Percentiles rank a stretch among this genome's conserved stretches.
Conservation (phyloP, 2,329 filamentous ascomycete species). For the Aspergillus ruber region DNA sequence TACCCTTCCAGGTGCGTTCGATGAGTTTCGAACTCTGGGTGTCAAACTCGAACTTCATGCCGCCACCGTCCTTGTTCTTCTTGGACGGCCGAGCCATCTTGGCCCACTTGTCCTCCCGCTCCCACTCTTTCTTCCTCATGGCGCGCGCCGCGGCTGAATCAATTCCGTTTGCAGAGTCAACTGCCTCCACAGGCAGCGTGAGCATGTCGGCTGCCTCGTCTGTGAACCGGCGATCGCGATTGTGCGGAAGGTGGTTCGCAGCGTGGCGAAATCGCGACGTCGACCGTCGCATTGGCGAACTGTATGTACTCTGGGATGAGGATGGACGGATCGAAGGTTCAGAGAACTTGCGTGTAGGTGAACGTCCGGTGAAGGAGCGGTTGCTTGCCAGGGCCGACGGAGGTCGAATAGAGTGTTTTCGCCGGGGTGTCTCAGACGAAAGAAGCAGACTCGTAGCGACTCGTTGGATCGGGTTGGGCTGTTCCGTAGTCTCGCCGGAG, state of each 20-base stretch:
- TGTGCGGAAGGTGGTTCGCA: conserved; percentile 48
- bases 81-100: conserved; percentile 55
- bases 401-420: conserved; percentile 47
- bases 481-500: conserved; percentile 23
- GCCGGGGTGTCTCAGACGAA: conserved; percentile 50
- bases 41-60: conserved; percentile 73
- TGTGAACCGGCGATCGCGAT: conserved; percentile 48
- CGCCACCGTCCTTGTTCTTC: conserved; percentile 46
- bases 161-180: conserved; percentile 37
- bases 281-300: conserved; percentile 34
- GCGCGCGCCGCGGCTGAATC: conserved; percentile 43
- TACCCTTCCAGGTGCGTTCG: conserved; percentile 93
- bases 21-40: conserved; percentile 75
- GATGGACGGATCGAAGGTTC: conserved; percentile 40
- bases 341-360: conserved; percentile 34
- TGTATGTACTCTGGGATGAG: conserved; percentile 42
- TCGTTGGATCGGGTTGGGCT: conserved; percentile 45
- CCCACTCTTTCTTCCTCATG: conserved; percentile 54
- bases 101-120: conserved; percentile 60
- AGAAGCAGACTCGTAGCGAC: conserved; percentile 55
- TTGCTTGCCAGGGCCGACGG: conserved; percentile 42
- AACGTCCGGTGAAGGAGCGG: conserved; percentile 39
- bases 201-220: conserved; percentile 62
- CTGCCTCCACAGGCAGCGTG: conserved; percentile 49
- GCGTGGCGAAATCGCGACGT: conserved; percentile 46